phyloP scores from a whole-genome alignment of 139 green algal species.

The Eudorina sp. region DNA sequence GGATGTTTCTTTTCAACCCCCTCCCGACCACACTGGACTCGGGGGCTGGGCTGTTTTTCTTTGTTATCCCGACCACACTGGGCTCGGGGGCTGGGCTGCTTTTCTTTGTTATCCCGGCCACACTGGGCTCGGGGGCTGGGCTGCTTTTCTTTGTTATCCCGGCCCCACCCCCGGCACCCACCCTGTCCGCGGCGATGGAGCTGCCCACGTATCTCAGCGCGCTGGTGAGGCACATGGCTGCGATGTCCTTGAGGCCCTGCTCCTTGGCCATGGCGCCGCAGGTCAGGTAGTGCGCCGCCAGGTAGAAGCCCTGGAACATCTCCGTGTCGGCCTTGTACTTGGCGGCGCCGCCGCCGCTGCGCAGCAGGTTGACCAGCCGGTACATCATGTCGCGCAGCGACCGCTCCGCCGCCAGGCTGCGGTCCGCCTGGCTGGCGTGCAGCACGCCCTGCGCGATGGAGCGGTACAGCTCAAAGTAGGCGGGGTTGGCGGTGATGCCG shows the following conservation, averaged over 20 bases:
- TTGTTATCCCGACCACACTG: no score
- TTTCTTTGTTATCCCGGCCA: no score
- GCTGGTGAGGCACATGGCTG: slow-evolving; percentile 75
- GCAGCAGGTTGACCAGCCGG: slow-evolving; percentile 58
- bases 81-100: no score
- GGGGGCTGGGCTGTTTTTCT: no score
- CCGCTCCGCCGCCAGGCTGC: slow-evolving; percentile 56
- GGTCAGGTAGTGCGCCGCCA: slow-evolving; percentile 72
- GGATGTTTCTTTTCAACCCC: no score
- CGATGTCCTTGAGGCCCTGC: slow-evolving; percentile 67
- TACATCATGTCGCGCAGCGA: slow-evolving; percentile 62
- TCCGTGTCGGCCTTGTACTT: slow-evolving; percentile 61
- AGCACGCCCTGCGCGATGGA: slow-evolving; percentile 76
- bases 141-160: no score
- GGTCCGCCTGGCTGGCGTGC: slow-evolving; percentile 45
- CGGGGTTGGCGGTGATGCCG: slow-evolving; percentile 55
- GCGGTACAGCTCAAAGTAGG: slow-evolving; percentile 78
- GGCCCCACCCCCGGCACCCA: neutral
- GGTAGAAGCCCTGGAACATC: slow-evolving; percentile 60
- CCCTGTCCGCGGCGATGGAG: slow-evolving; percentile 82
- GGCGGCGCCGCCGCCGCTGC: slow-evolving; percentile 3
- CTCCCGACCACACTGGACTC: no score
- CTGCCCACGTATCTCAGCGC: slow-evolving; percentile 77
- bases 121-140: no score
- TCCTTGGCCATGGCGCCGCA: slow-evolving; percentile 48